phyloP scores from a whole-genome alignment of 2,329 filamentous ascomycete species.

The Paradendryphiella salina region DNA sequence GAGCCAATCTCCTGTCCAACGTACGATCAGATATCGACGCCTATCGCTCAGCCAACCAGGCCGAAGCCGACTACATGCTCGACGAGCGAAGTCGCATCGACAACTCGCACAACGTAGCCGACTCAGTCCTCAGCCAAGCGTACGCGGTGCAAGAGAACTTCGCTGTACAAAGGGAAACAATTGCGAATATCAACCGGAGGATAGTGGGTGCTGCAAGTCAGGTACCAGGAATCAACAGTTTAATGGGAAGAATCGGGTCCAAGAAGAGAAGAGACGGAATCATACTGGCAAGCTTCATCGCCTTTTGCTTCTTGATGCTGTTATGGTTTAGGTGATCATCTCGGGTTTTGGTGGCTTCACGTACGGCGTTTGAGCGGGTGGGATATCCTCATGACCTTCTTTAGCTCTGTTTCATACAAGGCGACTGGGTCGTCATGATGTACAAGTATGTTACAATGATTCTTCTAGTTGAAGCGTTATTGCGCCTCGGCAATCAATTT shows the following conservation, averaged over 20 bases:
- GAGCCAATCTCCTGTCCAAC: constrained; percentile 85
- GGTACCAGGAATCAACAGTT: constrained; percentile 86
- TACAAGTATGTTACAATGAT: constrained; percentile 34
- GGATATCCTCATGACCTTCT: constrained; percentile 35
- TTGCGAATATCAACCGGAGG: constrained; percentile 84
- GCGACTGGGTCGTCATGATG: constrained; percentile 28
- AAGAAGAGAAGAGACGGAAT: constrained; percentile 95
- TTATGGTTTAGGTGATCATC: constrained; percentile 58
- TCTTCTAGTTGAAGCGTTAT: background rate
- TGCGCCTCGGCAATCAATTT: constrained; percentile 57
- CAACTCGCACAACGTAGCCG: constrained; percentile 84
- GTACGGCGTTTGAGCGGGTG: constrained; percentile 28
- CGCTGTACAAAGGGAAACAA: constrained; percentile 79
- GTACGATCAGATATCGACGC: constrained; percentile 90
- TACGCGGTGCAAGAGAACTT: constrained; percentile 97
- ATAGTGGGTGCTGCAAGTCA: constrained; percentile 89
- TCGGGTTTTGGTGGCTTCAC: constrained; percentile 6
- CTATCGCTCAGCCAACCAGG: constrained; percentile 79
- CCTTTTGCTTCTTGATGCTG: constrained; percentile 85
- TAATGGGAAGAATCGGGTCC: constrained; percentile 90
- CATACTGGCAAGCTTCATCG: constrained; percentile 89
- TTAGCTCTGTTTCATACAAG: constrained; percentile 19
- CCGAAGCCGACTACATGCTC: constrained; percentile 96
- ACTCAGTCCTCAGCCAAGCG: constrained; percentile 89
- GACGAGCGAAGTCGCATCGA: constrained; percentile 85